Evolutionary conservation across 1,284 basidiomycete genomes (phyloP).

Genomic region (Ganoderma lingzhi): DNA sequence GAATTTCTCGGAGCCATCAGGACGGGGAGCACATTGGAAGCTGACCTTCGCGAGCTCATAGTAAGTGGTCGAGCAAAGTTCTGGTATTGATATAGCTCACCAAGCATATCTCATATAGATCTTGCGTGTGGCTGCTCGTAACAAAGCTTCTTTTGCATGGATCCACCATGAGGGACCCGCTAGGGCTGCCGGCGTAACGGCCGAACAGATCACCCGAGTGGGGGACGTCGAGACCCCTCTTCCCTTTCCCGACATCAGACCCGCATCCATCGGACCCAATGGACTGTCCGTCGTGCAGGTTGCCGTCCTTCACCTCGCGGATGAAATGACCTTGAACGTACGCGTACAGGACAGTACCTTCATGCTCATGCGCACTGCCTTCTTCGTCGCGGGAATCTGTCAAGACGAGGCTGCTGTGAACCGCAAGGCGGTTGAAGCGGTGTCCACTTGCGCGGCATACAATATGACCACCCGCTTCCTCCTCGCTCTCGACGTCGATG

Average conservation of each 20-base stretch:
- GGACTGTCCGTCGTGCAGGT: background rate
- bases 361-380: background rate
- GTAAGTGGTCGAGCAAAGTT: constrained; percentile 16
- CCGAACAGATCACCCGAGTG: constrained; percentile 1
- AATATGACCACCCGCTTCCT: constrained; percentile 13
- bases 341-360: background rate
- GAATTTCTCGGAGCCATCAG: constrained; percentile 29
- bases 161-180: constrained; percentile 3
- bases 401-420: background rate
- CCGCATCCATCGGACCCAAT: background rate
- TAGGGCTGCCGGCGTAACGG: constrained; percentile 1
- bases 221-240: background rate
- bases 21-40: constrained; percentile 31
- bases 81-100: background rate
- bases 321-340: background rate
- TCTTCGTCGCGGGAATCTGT: background rate
- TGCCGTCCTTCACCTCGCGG: background rate
- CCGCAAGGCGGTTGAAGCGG: constrained; percentile 9
- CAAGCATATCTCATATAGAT: background rate
- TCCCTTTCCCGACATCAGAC: background rate
- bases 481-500: constrained; percentile 6
- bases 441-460: constrained; percentile 5
- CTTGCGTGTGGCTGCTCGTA: constrained; percentile 2
- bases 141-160: constrained; percentile 9
- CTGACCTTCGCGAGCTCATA: constrained; percentile 35